A percentile compares a stretch with the other conserved stretches of the same genome.
Evolutionary conservation across 495 filamentous ascomycete genomes (phyloP).

Genomic region (Aspergillus homomorphus): DNA sequence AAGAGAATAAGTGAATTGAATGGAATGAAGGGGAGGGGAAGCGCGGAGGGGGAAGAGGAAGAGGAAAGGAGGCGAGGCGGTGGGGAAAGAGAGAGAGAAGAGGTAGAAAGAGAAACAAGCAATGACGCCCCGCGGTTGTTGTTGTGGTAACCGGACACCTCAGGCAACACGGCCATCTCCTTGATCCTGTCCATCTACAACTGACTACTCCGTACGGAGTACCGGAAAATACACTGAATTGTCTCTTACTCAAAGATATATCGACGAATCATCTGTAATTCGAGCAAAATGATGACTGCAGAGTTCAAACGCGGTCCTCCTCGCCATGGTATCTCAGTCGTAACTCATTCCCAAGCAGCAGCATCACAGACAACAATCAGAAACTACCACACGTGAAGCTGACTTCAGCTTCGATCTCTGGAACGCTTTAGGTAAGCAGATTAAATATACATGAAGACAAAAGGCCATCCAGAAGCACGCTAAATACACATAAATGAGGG

Average conservation of each 20-base stretch:
- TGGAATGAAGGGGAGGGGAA: conserved; percentile 16
- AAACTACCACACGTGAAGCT: not conserved
- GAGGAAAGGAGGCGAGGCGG: conserved; percentile 10
- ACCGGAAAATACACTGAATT: no score
- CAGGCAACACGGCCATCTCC: not conserved
- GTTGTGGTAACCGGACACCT: conserved; percentile 21
- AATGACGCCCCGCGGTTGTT: conserved; percentile 15
- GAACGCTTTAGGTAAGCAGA: not conserved
- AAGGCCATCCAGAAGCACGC: conserved; percentile 7
- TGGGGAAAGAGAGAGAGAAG: conserved; percentile 7
- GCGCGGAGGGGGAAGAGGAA: conserved; percentile 4
- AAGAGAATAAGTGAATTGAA: not conserved
- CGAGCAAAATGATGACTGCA: no score
- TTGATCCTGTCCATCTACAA: not conserved
- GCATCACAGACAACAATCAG: not conserved
- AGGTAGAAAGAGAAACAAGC: conserved; percentile 6
- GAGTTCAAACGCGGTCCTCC: no score
- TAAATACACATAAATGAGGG: conserved; percentile 14
- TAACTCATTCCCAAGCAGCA: conserved; percentile 2
- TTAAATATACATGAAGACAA: not conserved
- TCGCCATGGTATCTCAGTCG: conserved; percentile 11
- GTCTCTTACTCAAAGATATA: no score
- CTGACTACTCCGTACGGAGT: not conserved
- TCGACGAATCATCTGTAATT: no score
- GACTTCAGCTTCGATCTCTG: not conserved